A percentile compares a stretch with the other conserved stretches of the same genome.
Evolutionary conservation across 257 asterid species (phyloP).

Genomic region (Solanum virginianum): DNA sequence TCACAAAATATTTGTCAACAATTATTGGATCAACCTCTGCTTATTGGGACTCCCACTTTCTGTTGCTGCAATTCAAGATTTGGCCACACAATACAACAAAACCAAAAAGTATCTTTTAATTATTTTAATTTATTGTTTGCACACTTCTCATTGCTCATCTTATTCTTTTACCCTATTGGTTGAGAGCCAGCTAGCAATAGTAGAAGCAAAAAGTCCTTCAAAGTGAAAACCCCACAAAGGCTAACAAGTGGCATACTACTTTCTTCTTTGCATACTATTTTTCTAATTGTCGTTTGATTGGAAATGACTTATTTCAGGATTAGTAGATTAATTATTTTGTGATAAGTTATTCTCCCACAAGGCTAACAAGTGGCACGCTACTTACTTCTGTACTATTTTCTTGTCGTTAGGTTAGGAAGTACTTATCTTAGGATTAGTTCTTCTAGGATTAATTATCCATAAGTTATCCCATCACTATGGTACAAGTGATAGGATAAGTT

Average conservation of each 20-base stretch:
- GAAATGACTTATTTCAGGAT: not conserved
- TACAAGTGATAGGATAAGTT: no score
- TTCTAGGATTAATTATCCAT: no score
- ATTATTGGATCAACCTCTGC: constrained; percentile 6
- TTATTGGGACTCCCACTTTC: constrained; percentile 15
- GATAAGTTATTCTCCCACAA: not conserved
- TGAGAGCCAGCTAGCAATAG: not conserved
- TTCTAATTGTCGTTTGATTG: not conserved
- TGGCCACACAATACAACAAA: not conserved
- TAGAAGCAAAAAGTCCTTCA: not conserved
- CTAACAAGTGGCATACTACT: not conserved
- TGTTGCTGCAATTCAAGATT: not conserved
- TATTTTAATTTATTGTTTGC: not conserved
- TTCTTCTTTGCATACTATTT: no score
- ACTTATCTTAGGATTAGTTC: not conserved
- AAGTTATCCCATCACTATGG: no score
- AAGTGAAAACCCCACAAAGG: not conserved
- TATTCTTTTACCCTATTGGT: not conserved
- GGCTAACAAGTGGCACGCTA: not conserved
- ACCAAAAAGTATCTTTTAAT: not conserved
- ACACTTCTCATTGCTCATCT: not conserved
- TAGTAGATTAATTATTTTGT: not conserved
- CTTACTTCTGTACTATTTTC: no score
- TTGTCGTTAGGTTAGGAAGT: not conserved
- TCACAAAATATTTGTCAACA: not conserved